A percentile compares a stretch with the other conserved stretches of the same genome.
These are phyloP conservation scores for Leccinum pachyderme DNA, from an alignment of 1,284 basidiomycete species.

Conservation along the genomic window DNA sequence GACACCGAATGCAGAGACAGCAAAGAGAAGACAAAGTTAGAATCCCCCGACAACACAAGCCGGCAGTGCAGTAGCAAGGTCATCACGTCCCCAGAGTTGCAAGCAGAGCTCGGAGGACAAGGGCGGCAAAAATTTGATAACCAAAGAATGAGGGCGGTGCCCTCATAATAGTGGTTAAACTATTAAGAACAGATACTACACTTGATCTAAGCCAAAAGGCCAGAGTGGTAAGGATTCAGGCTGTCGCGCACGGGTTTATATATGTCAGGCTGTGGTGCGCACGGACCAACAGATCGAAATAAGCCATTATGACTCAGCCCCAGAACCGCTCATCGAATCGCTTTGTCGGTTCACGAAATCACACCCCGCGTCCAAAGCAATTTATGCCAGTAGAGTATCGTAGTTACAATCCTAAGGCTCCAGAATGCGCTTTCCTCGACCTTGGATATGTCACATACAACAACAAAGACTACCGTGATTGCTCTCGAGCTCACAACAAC, in stretches of 20 bases:
- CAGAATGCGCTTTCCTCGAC: slow-evolving; percentile 8
- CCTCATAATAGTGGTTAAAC: slow-evolving; percentile 37
- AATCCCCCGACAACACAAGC: slow-evolving; percentile 35
- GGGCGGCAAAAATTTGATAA: slow-evolving; percentile 36
- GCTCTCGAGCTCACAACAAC: slow-evolving; percentile 31
- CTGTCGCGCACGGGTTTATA: slow-evolving; percentile 7
- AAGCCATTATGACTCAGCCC: neutral
- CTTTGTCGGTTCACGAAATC: neutral
- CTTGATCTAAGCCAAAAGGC: slow-evolving; percentile 96
- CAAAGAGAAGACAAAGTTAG: slow-evolving; percentile 10
- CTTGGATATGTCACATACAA: slow-evolving; percentile 26
- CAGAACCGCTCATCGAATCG: no score
- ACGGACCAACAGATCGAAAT: slow-evolving; percentile 11
- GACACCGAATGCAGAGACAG: neutral
- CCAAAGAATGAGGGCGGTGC: slow-evolving; percentile 34
- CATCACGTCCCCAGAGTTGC: slow-evolving; percentile 34
- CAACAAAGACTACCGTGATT: slow-evolving; percentile 29
- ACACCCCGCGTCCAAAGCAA: slow-evolving; percentile 27
- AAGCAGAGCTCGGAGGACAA: slow-evolving; percentile 34
- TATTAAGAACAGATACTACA: slow-evolving; percentile 67
- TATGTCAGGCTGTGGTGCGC: neutral
- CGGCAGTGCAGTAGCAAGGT: slow-evolving; percentile 33
- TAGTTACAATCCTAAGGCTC: slow-evolving; percentile 28
- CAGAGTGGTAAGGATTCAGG: slow-evolving; percentile 69
- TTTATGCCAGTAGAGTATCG: slow-evolving; percentile 28